phyloP scores from a whole-genome alignment of 75 land plant species.

The Pseudotsuga menziesii region DNA sequence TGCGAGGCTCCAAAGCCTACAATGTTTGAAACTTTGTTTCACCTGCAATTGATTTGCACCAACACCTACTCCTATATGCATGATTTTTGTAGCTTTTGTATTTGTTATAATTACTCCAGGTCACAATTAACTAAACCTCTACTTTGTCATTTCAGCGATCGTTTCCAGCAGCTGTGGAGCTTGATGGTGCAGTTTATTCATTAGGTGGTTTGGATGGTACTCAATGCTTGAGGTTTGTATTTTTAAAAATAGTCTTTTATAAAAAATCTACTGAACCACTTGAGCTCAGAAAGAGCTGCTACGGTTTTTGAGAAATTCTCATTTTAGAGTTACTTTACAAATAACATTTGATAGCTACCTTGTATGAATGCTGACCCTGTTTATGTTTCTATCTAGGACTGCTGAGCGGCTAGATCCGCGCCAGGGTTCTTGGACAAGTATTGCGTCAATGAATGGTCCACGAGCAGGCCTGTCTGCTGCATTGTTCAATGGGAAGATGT shows the following conservation, averaged over 20 bases:
- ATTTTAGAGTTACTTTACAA: too few species aligned
- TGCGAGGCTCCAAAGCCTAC: too few species aligned
- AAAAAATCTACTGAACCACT: too few species aligned
- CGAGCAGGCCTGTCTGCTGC: conserved; percentile 32
- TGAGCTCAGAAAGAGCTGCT: too few species aligned
- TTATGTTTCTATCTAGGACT: conserved; percentile 14
- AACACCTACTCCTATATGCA: too few species aligned
- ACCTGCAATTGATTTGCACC: too few species aligned
- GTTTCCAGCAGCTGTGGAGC: conserved; percentile 20
- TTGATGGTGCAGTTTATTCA: conserved; percentile 17
- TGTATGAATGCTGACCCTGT: too few species aligned
- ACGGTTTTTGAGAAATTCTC: too few species aligned
- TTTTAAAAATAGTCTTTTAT: too few species aligned
- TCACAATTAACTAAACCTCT: too few species aligned
- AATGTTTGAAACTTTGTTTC: too few species aligned
- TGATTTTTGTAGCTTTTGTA: neutral
- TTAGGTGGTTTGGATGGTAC: conserved; percentile 25
- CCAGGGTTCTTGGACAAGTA: conserved; percentile 20
- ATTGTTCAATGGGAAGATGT: conserved; percentile 25
- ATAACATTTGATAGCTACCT: too few species aligned
- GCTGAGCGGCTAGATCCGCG: conserved; percentile 32
- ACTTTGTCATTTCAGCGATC: neutral
- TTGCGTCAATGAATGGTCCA: conserved; percentile 20
- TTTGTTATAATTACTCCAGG: neutral
- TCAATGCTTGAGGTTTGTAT: conserved; percentile 3